These are phyloP conservation scores for Apium graveolens DNA, from an alignment of 129 eudicot genomes.

Conservation along the genomic window DNA sequence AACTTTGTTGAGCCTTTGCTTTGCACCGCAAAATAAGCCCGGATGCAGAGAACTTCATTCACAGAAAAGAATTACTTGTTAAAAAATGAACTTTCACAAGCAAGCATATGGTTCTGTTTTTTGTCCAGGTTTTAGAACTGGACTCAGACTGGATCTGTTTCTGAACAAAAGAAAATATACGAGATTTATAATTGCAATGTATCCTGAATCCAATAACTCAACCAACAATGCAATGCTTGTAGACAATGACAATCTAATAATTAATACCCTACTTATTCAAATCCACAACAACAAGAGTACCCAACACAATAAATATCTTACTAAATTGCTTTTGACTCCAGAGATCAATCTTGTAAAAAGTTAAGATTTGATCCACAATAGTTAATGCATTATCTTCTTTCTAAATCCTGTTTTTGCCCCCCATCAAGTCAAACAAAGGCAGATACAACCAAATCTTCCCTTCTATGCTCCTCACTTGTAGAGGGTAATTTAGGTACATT, in stretches of 20 bases:
- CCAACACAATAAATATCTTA: background rate
- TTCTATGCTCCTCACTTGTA: slow-evolving; percentile 1
- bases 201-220: background rate
- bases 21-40: too few species aligned
- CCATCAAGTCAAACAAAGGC: slow-evolving; percentile 4
- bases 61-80: too few species aligned
- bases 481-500: slow-evolving; percentile 17
- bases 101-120: too few species aligned
- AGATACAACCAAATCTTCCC: slow-evolving; percentile 28
- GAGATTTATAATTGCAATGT: too few species aligned
- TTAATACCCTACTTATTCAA: slow-evolving; percentile 12
- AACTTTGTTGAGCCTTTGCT: too few species aligned
- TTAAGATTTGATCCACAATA: slow-evolving; percentile 1
- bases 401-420: slow-evolving; percentile 17
- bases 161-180: too few species aligned
- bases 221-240: slow-evolving; percentile 11
- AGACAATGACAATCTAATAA: slow-evolving; percentile 14
- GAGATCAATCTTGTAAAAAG: background rate
- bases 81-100: too few species aligned
- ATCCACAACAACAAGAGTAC: background rate
- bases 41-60: too few species aligned
- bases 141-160: too few species aligned
- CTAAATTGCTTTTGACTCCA: background rate
- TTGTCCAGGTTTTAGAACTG: too few species aligned
- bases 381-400: slow-evolving; percentile 24